Evolutionary conservation across 1,284 basidiomycete genomes (phyloP).

Genomic region (Lignosus rhinocerotis): DNA sequence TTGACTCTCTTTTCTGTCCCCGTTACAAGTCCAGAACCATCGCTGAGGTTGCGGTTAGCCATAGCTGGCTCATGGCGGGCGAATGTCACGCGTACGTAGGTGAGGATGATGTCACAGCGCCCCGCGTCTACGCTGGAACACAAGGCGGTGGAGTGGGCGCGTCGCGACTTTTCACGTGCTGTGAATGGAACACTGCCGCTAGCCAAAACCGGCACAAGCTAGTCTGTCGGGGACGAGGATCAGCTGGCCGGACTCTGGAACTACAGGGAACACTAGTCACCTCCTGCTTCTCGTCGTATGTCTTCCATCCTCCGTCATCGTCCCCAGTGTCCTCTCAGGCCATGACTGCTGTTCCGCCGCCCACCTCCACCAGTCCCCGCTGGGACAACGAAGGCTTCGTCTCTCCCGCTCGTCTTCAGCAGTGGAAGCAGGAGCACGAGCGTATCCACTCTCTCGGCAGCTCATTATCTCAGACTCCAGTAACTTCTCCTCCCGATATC

Average conservation of each 20-base stretch:
- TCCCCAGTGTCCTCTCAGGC: slow-evolving; percentile 1
- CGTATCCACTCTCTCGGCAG: slow-evolving; percentile 21
- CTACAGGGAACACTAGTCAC: slow-evolving; percentile 7
- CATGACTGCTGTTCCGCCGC: slow-evolving; percentile 25
- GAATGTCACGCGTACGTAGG: not conserved
- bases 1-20: too few relatives aligned
- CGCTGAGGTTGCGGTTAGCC: too few relatives aligned
- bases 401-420: slow-evolving; percentile 49
- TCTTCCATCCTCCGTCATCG: slow-evolving; percentile 10
- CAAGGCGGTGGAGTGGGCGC: not conserved
- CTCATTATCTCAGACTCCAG: slow-evolving; percentile 19
- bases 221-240: not conserved
- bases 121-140: not conserved
- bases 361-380: slow-evolving; percentile 30
- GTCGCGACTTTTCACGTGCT: slow-evolving; percentile 6
- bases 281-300: slow-evolving; percentile 15
- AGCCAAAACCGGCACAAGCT: not conserved
- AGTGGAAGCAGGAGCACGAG: slow-evolving; percentile 33
- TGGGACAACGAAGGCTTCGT: slow-evolving; percentile 56
- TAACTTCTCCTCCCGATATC: slow-evolving; percentile 8
- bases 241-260: slow-evolving; percentile 9
- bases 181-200: not conserved
- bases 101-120: not conserved
- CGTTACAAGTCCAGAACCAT: too few relatives aligned
- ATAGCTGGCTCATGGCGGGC: not conserved